Evolutionary conservation across 129 eudicot species (phyloP).

Genomic region (Deinandra increscens): DNA sequence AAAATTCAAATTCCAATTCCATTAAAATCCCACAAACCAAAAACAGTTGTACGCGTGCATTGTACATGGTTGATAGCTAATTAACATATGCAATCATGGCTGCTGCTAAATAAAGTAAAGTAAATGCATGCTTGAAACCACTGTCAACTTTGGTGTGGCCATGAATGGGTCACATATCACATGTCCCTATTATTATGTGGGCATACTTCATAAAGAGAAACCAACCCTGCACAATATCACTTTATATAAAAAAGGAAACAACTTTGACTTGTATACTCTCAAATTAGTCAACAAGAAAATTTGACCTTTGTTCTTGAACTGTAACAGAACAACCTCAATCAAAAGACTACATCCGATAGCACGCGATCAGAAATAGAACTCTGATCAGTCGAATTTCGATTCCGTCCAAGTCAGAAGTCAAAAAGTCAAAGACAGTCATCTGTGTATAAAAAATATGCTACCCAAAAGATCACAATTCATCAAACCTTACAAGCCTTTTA

Average conservation of each 20-base stretch:
- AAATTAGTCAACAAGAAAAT: neutral
- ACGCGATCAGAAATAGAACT: neutral
- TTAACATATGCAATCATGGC: too few relatives aligned
- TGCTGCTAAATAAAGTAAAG: too few relatives aligned
- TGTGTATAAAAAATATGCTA: neutral
- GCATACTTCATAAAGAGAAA: too few relatives aligned
- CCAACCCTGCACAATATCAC: neutral
- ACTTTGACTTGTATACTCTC: neutral
- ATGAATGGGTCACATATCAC: too few relatives aligned
- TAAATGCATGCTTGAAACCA: too few relatives aligned
- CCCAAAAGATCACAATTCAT: neutral
- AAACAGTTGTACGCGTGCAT: too few relatives aligned
- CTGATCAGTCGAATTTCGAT: neutral
- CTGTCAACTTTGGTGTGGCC: too few relatives aligned
- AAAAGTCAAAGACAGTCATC: neutral
- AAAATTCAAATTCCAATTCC: too few relatives aligned
- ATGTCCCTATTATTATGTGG: too few relatives aligned
- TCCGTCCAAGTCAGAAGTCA: neutral
- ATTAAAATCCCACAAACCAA: too few relatives aligned
- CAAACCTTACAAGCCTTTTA: constrained; percentile 17
- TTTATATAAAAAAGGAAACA: neutral
- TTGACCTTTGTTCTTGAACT: neutral
- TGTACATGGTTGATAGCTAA: too few relatives aligned
- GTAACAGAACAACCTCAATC: neutral
- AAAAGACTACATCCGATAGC: neutral